These are phyloP conservation scores for Calocybe cyanea DNA, from an alignment of 768 basidiomycete genomes.

Conservation along the genomic window DNA sequence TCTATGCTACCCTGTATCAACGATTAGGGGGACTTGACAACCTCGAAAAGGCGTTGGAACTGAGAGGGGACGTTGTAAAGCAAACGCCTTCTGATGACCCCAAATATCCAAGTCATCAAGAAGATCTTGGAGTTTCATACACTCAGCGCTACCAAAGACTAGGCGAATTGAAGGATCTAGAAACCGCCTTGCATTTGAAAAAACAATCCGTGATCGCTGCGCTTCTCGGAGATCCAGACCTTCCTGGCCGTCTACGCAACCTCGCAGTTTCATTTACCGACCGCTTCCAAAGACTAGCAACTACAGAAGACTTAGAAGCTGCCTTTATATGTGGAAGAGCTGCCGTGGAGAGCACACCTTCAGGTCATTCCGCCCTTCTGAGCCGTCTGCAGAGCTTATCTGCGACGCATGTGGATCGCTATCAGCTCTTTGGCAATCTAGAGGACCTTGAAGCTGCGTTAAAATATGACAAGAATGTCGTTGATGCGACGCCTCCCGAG, in stretches of 20 bases:
- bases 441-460: constrained; percentile 9
- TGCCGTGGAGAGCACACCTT: not conserved
- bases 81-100: too few relatives aligned
- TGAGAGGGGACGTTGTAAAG: too few relatives aligned
- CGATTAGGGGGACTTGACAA: too few relatives aligned
- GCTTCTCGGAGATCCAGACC: not conserved
- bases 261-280: constrained; percentile 2
- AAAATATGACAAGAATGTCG: not conserved
- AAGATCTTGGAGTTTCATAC: too few relatives aligned
- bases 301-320: constrained; percentile 5
- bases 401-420: not conserved
- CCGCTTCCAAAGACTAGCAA: constrained; percentile 1
- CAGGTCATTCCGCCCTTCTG: not conserved
- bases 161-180: constrained; percentile 2
- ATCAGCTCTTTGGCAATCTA: not conserved
- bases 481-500: not conserved
- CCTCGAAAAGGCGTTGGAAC: too few relatives aligned
- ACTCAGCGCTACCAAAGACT: constrained; percentile 1
- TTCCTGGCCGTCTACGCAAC: constrained; percentile 1
- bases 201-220: not conserved
- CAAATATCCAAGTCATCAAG: too few relatives aligned
- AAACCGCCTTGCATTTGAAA: not conserved
- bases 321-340: not conserved
- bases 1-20: too few relatives aligned
- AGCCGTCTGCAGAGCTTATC: not conserved